A percentile compares a stretch with the other conserved stretches of the same genome.
phyloP scores from a whole-genome alignment of 2,329 filamentous ascomycete genomes.

The Lecanicillium sp. region DNA sequence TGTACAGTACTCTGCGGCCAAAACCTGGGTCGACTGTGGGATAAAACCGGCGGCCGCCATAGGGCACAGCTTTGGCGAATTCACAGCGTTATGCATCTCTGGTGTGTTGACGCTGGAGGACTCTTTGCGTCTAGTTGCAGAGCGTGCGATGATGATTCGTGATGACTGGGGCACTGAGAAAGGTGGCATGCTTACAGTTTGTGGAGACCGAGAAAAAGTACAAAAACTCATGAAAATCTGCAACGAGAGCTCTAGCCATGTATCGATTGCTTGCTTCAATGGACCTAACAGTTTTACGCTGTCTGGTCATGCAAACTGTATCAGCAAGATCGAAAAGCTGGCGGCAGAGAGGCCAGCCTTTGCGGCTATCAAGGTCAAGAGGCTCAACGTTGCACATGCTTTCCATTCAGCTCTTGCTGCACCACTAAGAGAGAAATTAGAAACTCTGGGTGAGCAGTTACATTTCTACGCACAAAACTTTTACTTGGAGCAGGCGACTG shows the following conservation, averaged over 20 bases:
- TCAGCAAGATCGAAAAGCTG: neutral
- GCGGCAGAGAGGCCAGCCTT: too few species aligned
- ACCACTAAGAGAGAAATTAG: too few species aligned
- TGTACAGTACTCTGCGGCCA: constrained; percentile 31
- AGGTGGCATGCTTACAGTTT: constrained; percentile 35
- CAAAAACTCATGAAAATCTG: constrained; percentile 18
- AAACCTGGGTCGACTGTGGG: constrained; percentile 32
- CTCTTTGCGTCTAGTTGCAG: constrained; percentile 24
- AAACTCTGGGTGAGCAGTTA: too few species aligned
- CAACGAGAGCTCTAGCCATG: neutral
- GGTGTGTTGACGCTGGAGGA: constrained; percentile 26
- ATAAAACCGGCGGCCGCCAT: constrained; percentile 19
- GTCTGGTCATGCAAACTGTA: constrained; percentile 25
- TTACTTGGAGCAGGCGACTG: constrained; percentile 9
- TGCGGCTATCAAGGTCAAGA: constrained; percentile 25
- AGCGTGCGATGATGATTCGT: constrained; percentile 25
- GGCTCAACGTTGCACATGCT: constrained; percentile 39
- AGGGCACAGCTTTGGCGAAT: constrained; percentile 38
- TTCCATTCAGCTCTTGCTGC: constrained; percentile 42
- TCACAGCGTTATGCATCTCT: constrained; percentile 33
- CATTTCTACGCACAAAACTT: constrained; percentile 11
- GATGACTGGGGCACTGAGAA: constrained; percentile 29
- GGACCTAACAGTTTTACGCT: constrained; percentile 37
- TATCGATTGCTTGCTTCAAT: constrained; percentile 42
- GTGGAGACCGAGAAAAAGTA: constrained; percentile 23